Evolutionary conservation across 2,329 filamentous ascomycete species (phyloP), one percentile per base, ranked within the genome.

Genomic region (Pseudocercospora cruenta): DNA sequence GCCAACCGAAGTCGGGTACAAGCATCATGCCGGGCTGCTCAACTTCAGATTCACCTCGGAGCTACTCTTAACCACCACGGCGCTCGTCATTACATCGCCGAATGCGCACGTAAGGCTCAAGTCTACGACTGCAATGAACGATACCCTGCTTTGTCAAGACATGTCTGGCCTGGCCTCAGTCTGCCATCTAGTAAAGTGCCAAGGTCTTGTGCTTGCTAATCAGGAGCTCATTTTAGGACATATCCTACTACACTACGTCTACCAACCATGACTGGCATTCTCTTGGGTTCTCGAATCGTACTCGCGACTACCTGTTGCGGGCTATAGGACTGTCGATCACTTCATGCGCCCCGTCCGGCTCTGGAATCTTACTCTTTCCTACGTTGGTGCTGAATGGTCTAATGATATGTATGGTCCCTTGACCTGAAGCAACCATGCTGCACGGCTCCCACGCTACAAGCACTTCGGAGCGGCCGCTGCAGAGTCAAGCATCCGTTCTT

Each of bases 121-220:
- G 39, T 16, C 39, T 19, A n/a, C 39, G n/a, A n/a, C 39, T 43
- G 39, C 12, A 3, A 43, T 43, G 39, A 19, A 3, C 39, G 39
- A 19, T 8, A 16, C 39, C 39, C 16, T 19, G 39, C 39, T 43
- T 43, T n/a, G 19, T 21, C 19, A 26, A 26, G 22, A 24, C 47
- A 51, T 51, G 19, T 24, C 3, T 21, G 26, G 22, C 22, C 24
- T 26, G 22, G 22, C 26, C 51, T 28, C 51, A n/a, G 14, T 55
- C 22, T 55, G n/a, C 21, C 28, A 12, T 31, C 33, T 58, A 22
- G 24, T n/a, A 36, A 22, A 24, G 24, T 31, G 55, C 55, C 55
- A 58, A 58, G 55, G 21, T 58, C 55, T 58, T 43, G 31, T 60
- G 58, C 58, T 60, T 60, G 58, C 58, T 60, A 49, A 60, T 33